Evolutionary conservation across 2,329 filamentous ascomycete genomes (phyloP), one percentile per base, ranked within the genome.

Genomic region (Aureobasidium sp.): DNA sequence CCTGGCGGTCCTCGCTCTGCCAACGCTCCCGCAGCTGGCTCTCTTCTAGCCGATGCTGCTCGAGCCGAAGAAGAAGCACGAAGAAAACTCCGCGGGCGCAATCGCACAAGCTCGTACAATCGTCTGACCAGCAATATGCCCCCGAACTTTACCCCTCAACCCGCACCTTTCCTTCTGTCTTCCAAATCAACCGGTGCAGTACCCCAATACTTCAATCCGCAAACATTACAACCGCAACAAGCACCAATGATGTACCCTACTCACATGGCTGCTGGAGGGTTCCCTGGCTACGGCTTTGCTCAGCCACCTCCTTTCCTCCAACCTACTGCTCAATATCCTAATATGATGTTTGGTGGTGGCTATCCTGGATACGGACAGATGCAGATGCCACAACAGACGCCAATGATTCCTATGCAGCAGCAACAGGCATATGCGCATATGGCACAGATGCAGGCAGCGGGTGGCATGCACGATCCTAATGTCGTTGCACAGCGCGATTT

Each of bases 401-500:
- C 9, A 15, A 42, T 34, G 52, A 41, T 55, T 12, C 50, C 37
- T 13, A 34, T 55, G 37, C 56, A 42, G 15, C 47, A 63, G 29
- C 36, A 63, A 51, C 60, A 48, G 37, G 50, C 46, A 4, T 63
- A 42, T 50, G 62, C 62, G 20, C 58, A 61, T 13, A 36, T 61
- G 36, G 47, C 58, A 5, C 47, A 52, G 37, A 61, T 61, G 58
- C 58, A 61, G 29, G 32, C 39, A 5, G 29, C 23, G 0, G 50
- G 42, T 5, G 39, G 48, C 44, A 57, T 60, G 53, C 57, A 63
- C 41, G 69, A 72, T 63, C 71, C 70, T 32, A 68, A 70, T n/a
- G 73, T 81, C 69, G 77, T 82, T 68, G 75, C 75, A 59, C 81
- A 84, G 68, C 75, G 81, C 60, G 82, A 80, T 63, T 74, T 81